Evolutionary conservation across 176 grass and related monocot genomes (phyloP).

Genomic region (Metroxylon sagu): DNA sequence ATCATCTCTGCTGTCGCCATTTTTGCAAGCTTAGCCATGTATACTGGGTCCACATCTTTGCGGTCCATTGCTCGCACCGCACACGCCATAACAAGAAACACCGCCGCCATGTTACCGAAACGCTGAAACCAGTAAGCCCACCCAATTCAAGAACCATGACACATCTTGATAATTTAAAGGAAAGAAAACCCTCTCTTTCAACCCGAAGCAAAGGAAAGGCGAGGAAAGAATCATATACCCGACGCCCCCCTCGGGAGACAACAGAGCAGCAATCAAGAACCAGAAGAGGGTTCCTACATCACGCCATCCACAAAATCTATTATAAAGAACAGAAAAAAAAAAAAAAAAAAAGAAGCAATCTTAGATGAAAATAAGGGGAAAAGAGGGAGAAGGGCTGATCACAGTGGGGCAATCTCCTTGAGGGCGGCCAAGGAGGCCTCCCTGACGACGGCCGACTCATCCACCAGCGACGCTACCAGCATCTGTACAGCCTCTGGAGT

Average conservation of each 20-base stretch:
- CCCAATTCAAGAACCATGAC: background rate
- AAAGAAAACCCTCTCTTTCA: background rate
- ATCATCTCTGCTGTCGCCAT: constrained; percentile 79
- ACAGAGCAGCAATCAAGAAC: constrained; percentile 72
- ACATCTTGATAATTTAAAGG: background rate
- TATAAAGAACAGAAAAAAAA: background rate
- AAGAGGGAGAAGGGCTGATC: constrained; percentile 9
- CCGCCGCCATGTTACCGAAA: constrained; percentile 83
- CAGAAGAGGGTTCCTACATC: constrained; percentile 65
- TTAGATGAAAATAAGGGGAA: background rate
- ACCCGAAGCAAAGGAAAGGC: background rate
- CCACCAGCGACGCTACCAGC: constrained; percentile 77
- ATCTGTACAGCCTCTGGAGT: constrained; percentile 83
- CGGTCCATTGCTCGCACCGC: constrained; percentile 57
- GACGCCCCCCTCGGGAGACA: constrained; percentile 58
- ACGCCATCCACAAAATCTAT: background rate
- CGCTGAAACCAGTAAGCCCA: constrained; percentile 35
- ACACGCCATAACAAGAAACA: constrained; percentile 88
- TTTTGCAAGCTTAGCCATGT: constrained; percentile 64
- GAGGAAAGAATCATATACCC: constrained; percentile 22
- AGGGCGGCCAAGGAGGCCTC: constrained; percentile 69
- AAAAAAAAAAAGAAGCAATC: constrained; percentile 5
- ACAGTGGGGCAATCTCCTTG: constrained; percentile 82
- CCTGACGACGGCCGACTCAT: constrained; percentile 54
- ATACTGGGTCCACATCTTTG: constrained; percentile 36